Base-by-base conservation (phyloP, 2,329 filamentous ascomycete genomes). In the Fusarium avenaceum region DNA sequence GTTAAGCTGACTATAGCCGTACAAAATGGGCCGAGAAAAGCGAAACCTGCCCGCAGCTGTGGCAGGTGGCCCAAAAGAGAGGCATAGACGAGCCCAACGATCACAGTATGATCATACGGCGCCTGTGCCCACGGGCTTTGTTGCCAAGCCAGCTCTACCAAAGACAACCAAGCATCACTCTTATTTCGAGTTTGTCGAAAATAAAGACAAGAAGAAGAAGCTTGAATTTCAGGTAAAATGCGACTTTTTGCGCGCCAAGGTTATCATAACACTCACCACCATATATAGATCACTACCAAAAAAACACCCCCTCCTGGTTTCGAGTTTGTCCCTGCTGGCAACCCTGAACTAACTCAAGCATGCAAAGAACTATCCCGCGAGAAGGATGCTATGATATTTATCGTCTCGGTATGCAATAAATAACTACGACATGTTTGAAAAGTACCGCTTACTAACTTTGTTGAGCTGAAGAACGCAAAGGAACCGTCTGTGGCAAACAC, bases 361-460 rank as follows among this genome's bases (percentile, higher is more conserved):
- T 91, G 89, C 81, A 90, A 90, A 76, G 88, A 90, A 71, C 76
- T 90, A 20, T 90, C 88, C 2, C 83, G 89, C 66, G 85, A 89
- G 69, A 81, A 82, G 50, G 87, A 84, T 70, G 87, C 86, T 44
- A 86, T 89, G 84, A 86, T 90, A 17, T 90, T 89, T 70, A 89
- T 90, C 59, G 88, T 91, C 47, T 88, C 87, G 72, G 88, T 89
- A 82, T 70, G 85, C 67, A 48, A 45, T 28, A 35, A 35, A 33
- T 28, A 33, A 42, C 26, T 43, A 30, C 30, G 22, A 47, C 47
- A 46, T 5, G 15, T 20, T 24, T 13, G 30, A 33, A 15, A 7
- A 24, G 30, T 44, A 11, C 13, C n/a, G 33, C 19, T 56, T 45
- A 61, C 67, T 68, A 50, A 71, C 52, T 22, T 60, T 38, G 43